Conservation (phyloP, 768 basidiomycete species). For the Rhizopogon salebrosus region DNA sequence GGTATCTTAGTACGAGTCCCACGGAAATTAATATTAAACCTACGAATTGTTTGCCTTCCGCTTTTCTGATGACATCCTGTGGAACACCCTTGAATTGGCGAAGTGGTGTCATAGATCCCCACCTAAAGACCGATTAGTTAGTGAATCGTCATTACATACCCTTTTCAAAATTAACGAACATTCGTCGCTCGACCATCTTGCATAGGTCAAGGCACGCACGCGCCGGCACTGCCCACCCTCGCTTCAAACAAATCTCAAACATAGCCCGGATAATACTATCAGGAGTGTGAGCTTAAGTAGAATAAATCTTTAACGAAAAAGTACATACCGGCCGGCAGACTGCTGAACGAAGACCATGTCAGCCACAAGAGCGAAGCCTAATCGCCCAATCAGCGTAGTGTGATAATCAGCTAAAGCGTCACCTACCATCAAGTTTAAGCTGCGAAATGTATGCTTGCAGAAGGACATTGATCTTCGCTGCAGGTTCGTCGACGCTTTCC, state of each 20-base stretch:
- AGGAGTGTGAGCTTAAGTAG: slow-evolving; percentile 1
- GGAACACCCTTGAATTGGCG: slow-evolving; percentile 94
- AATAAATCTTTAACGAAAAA: background rate
- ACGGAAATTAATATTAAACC: slow-evolving; percentile 22
- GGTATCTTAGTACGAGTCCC: background rate
- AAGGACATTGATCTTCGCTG: slow-evolving; percentile 95
- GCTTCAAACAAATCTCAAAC: slow-evolving; percentile 95
- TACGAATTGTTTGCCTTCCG: slow-evolving; percentile 97
- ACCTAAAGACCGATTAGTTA: slow-evolving; percentile 44
- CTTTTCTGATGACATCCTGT: slow-evolving; percentile 77
- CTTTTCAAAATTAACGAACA: slow-evolving; percentile 40
- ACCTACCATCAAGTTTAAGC: slow-evolving; percentile 79
- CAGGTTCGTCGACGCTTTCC: slow-evolving; percentile 92
- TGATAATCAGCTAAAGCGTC: background rate
- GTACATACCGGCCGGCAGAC: slow-evolving; percentile 79
- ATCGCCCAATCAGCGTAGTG: background rate
- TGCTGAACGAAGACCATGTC: slow-evolving; percentile 98
- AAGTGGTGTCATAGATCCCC: slow-evolving; percentile 96
- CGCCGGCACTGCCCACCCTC: slow-evolving; percentile 96
- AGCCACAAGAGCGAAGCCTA: slow-evolving; percentile 79
- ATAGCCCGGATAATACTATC: slow-evolving; percentile 89
- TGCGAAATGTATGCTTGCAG: slow-evolving; percentile 93
- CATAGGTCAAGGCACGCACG: slow-evolving; percentile 88
- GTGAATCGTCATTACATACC: background rate
- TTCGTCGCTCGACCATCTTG: slow-evolving; percentile 90